These are phyloP conservation scores for Cyberlindnera meyerae DNA, from an alignment of 805 yeast species.

Conservation along the genomic window DNA sequence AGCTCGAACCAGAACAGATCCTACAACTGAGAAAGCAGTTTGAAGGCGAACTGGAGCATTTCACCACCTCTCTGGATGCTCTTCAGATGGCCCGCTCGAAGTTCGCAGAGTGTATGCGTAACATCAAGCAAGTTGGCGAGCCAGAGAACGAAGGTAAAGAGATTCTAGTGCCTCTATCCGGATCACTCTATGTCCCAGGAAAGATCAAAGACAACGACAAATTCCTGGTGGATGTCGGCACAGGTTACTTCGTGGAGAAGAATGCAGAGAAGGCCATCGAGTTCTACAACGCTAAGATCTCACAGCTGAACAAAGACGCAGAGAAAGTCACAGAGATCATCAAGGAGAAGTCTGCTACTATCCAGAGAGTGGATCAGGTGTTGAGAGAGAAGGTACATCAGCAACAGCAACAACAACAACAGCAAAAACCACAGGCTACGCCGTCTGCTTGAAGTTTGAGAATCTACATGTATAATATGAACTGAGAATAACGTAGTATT, in stretches of 20 bases:
- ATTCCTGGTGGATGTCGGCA: constrained; percentile 90
- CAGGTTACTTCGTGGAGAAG: constrained; percentile 92
- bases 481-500: no score
- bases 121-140: constrained; percentile 51
- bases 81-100: constrained; percentile 76
- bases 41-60: constrained; percentile 81
- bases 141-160: constrained; percentile 41
- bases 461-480: no score
- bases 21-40: constrained; percentile 77
- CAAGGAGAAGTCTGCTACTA: constrained; percentile 61
- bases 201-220: constrained; percentile 55
- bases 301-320: constrained; percentile 67
- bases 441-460: no score
- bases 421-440: no score
- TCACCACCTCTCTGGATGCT: constrained; percentile 78
- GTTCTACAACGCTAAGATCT: constrained; percentile 71
- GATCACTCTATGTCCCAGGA: constrained; percentile 89
- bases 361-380: constrained; percentile 56
- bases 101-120: constrained; percentile 73
- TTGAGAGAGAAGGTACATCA: constrained; percentile 47
- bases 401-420: constrained; percentile 11
- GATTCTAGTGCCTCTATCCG: constrained; percentile 80
- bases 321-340: constrained; percentile 70
- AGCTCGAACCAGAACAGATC: constrained; percentile 79
- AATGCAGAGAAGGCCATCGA: constrained; percentile 54